phyloP scores from a whole-genome alignment of 495 filamentous ascomycete species.

The Aspergillus cristatus region DNA sequence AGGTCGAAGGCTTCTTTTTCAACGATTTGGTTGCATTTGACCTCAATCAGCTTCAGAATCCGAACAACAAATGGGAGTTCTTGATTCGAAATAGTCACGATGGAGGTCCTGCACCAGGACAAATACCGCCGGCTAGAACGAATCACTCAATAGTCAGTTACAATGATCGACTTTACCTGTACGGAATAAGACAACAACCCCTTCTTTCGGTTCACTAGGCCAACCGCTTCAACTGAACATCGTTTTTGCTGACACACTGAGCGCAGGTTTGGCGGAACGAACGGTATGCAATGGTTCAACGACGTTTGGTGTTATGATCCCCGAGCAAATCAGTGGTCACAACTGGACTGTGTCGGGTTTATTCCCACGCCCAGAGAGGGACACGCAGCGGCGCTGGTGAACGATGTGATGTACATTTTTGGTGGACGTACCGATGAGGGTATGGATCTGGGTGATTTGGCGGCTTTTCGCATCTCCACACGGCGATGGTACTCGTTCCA shows the following conservation, averaged over 20 bases:
- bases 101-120: conserved; percentile 51
- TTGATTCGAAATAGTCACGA: conserved; percentile 70
- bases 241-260: conserved; percentile 2
- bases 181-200: conserved; percentile 28
- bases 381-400: conserved; percentile 84
- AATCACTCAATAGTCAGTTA: conserved; percentile 92
- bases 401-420: conserved; percentile 99
- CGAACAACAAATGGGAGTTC: conserved; percentile 87
- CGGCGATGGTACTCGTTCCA: conserved; percentile 98
- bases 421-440: conserved; percentile 94
- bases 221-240: not conserved
- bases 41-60: conserved; percentile 81
- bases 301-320: conserved; percentile 97
- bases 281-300: conserved; percentile 92
- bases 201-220: not conserved
- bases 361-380: conserved; percentile 91
- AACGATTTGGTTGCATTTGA: conserved; percentile 98
- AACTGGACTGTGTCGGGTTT: conserved; percentile 93
- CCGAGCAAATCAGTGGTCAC: conserved; percentile 67
- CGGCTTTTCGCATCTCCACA: conserved; percentile 86
- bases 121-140: conserved; percentile 82
- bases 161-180: conserved; percentile 91
- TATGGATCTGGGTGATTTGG: conserved; percentile 82
- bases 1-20: conserved; percentile 96
- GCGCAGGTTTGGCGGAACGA: conserved; percentile 86